Evolutionary conservation across 169 alveolate genomes (phyloP).

Genomic region (Theileria luwenshuni): DNA sequence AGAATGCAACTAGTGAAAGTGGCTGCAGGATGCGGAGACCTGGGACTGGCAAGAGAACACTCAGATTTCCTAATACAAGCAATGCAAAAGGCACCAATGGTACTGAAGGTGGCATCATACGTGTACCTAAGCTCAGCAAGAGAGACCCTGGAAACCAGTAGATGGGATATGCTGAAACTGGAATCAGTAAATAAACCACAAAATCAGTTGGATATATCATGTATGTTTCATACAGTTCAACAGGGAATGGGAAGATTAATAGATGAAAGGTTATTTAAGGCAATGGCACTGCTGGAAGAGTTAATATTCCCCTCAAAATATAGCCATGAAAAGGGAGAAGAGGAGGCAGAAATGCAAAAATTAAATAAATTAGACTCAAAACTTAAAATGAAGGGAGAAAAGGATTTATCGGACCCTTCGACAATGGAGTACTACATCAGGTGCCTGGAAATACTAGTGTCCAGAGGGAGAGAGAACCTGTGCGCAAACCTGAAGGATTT

Average conservation of each 20-base stretch:
- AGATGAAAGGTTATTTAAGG: constrained; percentile 59
- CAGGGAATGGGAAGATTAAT: constrained; percentile 48
- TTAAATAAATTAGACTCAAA: neutral
- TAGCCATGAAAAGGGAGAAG: neutral
- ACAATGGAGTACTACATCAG: constrained; percentile 38
- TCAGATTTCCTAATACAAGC: constrained; percentile 41
- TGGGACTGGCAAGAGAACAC: constrained; percentile 57
- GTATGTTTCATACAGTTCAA: constrained; percentile 34
- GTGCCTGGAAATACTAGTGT: constrained; percentile 54
- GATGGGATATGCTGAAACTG: constrained; percentile 34
- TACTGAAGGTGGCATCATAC: constrained; percentile 28
- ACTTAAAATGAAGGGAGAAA: neutral
- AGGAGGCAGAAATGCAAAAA: neutral
- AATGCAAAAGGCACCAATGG: constrained; percentile 31
- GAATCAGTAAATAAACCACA: constrained; percentile 26
- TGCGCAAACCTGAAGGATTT: constrained; percentile 30
- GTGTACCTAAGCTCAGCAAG: constrained; percentile 54
- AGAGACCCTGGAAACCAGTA: constrained; percentile 43
- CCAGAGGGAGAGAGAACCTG: constrained; percentile 55
- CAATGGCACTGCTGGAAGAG: constrained; percentile 52
- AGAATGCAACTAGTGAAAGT: constrained; percentile 53
- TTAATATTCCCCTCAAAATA: constrained; percentile 3
- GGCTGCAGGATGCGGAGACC: constrained; percentile 35
- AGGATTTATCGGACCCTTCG: constrained; percentile 13
- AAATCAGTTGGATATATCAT: constrained; percentile 44